Conservation (phyloP, 2,329 filamentous ascomycete genomes). For the Diplodia corticola region DNA sequence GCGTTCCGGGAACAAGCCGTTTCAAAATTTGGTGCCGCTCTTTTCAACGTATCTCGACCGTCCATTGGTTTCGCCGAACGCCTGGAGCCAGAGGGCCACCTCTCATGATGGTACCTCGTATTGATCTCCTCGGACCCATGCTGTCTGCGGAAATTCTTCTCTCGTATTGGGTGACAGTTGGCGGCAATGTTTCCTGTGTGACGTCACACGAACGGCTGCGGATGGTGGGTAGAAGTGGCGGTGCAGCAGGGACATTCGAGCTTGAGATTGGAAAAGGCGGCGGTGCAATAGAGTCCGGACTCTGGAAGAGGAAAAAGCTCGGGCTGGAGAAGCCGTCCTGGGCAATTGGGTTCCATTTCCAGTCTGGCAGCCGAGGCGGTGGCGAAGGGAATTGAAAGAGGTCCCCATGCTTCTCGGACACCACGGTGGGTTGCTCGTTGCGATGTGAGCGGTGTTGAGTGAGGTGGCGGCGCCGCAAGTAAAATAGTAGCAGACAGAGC, state of each 20-base stretch:
- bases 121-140: not conserved
- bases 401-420: not conserved
- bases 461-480: not conserved
- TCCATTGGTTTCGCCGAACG: conserved; percentile 14
- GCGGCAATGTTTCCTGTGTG: not conserved
- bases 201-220: conserved; percentile 3
- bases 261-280: not conserved
- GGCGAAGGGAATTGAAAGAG: not conserved
- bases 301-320: not conserved
- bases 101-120: conserved; percentile 13
- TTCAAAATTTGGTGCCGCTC: not conserved
- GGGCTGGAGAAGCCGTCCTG: not conserved
- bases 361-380: not conserved
- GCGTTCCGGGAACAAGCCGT: not conserved
- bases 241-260: not conserved
- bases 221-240: conserved; percentile 5
- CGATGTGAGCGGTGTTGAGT: not conserved
- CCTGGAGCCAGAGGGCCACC: not conserved
- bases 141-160: not conserved
- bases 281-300: not conserved
- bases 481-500: conserved; percentile 5
- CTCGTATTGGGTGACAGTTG: not conserved
- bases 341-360: not conserved
- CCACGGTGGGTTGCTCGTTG: not conserved
- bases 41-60: not conserved